Evolutionary conservation across 257 asterid genomes (phyloP), one percentile per base, ranked within the genome.

Genomic region (Anisodus acutangulus): DNA sequence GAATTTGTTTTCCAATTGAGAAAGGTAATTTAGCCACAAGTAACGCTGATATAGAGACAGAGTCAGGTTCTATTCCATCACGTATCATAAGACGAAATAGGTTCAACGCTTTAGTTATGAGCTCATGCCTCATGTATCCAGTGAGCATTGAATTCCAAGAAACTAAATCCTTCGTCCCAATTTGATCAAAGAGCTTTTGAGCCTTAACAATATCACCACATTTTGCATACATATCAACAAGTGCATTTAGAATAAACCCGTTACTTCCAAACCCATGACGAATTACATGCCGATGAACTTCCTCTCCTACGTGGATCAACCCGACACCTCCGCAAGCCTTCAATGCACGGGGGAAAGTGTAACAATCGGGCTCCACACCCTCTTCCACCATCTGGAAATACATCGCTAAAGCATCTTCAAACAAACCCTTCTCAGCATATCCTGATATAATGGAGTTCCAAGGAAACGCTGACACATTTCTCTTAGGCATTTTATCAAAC

Each of bases 371-470:
- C 78, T 89, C 91, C 39, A 95, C 94, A 12, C 90, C 97, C 64
- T 94, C 99, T 62, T 95, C 99, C 74, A 88, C 93, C 99, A 95
- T 95, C 88, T 95, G 99, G 49, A 95, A 93, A 78, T 91, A 95
- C 89, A 95, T 51, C 2, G 98, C 95, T 91, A 95, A 64, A 7
- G 98, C 97, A 83, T 95, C 98, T 85, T 95, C 98, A 82, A 90
- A 84, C 63, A 88, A 85, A 11, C 95, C 93, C 86, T 17, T 79
- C 80, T 92, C 95, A 0, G 91, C 90, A 76, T 95, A 95, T 1
- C 98, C 98, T 0, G 95, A 90, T 43, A 95, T 93, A 13, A 95
- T 93, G 2, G 98, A 91, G 81, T 95, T 95, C 99, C 99, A 94
- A 0, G 97, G 90, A 79, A 95, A 95, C 6, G 98, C 91, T 0